A percentile compares a stretch with the other conserved stretches of the same genome.
phyloP scores from a whole-genome alignment of 345 rosid species.

The Brassica juncea region DNA sequence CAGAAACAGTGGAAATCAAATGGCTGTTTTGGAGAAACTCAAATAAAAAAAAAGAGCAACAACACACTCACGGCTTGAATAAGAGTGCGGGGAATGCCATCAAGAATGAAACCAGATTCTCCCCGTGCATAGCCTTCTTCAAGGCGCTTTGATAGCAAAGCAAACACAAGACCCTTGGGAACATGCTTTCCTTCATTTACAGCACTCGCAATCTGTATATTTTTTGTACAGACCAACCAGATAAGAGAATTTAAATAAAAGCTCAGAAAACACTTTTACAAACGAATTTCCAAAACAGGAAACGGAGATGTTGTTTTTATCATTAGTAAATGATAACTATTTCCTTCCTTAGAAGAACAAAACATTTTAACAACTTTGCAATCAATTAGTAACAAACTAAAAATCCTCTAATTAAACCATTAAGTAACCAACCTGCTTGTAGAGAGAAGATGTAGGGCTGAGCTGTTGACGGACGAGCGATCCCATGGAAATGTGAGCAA shows the following conservation, averaged over 20 bases:
- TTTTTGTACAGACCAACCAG: background rate
- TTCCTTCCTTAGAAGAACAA: background rate
- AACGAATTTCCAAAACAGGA: too few species aligned
- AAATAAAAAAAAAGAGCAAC: background rate
- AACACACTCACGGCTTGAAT: conserved; percentile 62
- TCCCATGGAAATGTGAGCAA: conserved; percentile 95
- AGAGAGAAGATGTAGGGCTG: conserved; percentile 66
- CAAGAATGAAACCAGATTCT: conserved; percentile 90
- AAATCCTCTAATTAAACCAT: too few species aligned
- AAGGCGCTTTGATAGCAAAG: conserved; percentile 77
- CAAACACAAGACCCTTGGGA: conserved; percentile 71
- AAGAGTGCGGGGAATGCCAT: conserved; percentile 87
- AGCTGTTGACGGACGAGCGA: conserved; percentile 85
- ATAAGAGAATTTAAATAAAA: too few species aligned
- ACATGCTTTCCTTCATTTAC: conserved; percentile 75
- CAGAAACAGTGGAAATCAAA: conserved; percentile 13
- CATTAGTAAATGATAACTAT: background rate
- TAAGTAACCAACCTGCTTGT: conserved; percentile 44
- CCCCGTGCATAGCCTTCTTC: conserved; percentile 80
- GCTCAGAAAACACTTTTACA: background rate
- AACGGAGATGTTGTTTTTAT: background rate
- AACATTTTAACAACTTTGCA: background rate
- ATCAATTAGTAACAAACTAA: background rate
- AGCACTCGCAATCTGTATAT: conserved; percentile 42
- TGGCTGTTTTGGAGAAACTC: conserved; percentile 28